phyloP scores from a whole-genome alignment of 148 eudicot genomes.

The Arctostaphylos glauca region DNA sequence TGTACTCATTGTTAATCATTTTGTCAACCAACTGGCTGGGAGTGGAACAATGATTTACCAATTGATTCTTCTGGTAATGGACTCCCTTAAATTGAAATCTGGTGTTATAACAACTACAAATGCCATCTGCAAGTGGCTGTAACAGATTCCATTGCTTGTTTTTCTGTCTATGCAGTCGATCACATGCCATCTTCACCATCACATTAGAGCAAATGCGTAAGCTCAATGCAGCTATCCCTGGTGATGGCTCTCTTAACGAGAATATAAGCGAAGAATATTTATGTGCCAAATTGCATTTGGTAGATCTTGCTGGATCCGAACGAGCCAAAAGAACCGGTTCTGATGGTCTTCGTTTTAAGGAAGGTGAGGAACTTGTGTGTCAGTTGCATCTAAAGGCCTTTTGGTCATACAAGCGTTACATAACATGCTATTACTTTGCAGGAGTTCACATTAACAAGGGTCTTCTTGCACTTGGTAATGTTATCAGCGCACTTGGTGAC shows the following conservation, averaged over 20 bases:
- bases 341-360: constrained; percentile 99
- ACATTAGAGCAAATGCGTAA: constrained; percentile 92
- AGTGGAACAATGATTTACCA: neutral
- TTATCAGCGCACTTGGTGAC: constrained; percentile 97
- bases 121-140: neutral
- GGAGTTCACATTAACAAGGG: constrained; percentile 99
- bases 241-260: constrained; percentile 45
- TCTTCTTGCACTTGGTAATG: constrained; percentile 97
- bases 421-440: constrained; percentile 26
- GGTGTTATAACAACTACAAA: no score
- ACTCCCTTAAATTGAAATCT: neutral
- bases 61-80: neutral
- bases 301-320: constrained; percentile 99
- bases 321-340: constrained; percentile 98
- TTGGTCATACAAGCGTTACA: constrained; percentile 16
- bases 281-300: constrained; percentile 95
- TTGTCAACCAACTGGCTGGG: constrained; percentile 7
- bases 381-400: constrained; percentile 6
- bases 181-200: constrained; percentile 98
- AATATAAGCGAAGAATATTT: constrained; percentile 84
- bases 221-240: constrained; percentile 44
- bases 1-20: neutral
- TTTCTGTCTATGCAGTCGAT: constrained; percentile 59
- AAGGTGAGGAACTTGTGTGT: constrained; percentile 47
- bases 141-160: neutral